phyloP scores from a whole-genome alignment of 2,329 filamentous ascomycete species.

The Triangularia verruculosa region DNA sequence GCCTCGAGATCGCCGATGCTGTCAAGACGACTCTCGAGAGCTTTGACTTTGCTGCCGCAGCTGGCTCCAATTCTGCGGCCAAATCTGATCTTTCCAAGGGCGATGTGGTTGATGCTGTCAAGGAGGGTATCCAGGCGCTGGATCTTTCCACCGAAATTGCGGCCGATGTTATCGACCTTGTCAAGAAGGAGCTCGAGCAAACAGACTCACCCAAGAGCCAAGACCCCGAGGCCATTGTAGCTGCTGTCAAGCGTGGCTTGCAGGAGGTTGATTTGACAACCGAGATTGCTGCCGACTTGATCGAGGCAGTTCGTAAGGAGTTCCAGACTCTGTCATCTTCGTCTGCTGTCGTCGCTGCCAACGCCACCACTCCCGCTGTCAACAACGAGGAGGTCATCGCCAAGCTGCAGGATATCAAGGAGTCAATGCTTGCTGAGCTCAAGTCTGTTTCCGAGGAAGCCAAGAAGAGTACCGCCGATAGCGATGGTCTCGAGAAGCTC shows the following conservation, averaged over 20 bases:
- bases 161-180: constrained; percentile 4
- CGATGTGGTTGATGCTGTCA: constrained; percentile 26
- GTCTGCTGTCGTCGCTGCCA: constrained; percentile 34
- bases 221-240: constrained; percentile 10
- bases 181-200: not conserved
- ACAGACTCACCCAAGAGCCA: constrained; percentile 30
- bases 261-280: constrained; percentile 33
- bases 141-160: constrained; percentile 15
- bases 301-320: not conserved
- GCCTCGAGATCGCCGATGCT: constrained; percentile 16
- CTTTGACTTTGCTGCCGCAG: constrained; percentile 23
- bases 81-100: constrained; percentile 19
- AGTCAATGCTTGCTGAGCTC: constrained; percentile 58
- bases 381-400: constrained; percentile 51
- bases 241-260: constrained; percentile 20
- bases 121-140: constrained; percentile 16
- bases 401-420: constrained; percentile 64
- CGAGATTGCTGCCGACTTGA: constrained; percentile 3
- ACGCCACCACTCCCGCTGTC: constrained; percentile 27
- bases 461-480: constrained; percentile 76
- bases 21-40: constrained; percentile 25
- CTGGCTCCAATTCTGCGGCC: constrained; percentile 8
- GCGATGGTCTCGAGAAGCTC: constrained; percentile 81
- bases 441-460: constrained; percentile 58
- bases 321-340: constrained; percentile 22